Evolutionary conservation across 169 alveolate species (phyloP).

Genomic region (Plasmodium chabaudi): DNA sequence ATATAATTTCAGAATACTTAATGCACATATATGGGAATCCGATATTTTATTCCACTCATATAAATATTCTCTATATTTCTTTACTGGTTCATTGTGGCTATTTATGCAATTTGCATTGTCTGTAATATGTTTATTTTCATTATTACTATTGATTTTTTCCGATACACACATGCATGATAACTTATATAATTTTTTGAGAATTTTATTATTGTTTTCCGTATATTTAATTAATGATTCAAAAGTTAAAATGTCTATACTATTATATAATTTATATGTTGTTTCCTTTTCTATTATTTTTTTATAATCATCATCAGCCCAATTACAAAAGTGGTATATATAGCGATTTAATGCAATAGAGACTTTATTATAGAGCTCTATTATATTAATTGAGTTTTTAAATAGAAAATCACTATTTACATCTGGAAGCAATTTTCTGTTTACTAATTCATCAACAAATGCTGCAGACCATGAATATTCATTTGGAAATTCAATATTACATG

Average conservation of each 20-base stretch:
- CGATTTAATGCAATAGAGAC: conserved; percentile 70
- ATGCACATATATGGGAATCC: conserved; percentile 69
- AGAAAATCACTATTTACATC: conserved; percentile 47
- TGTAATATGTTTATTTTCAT: not conserved
- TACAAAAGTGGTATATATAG: conserved; percentile 66
- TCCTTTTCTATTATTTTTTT: conserved; percentile 51
- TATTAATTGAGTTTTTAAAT: conserved; percentile 56
- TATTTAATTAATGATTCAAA: conserved; percentile 62
- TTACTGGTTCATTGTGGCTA: not conserved
- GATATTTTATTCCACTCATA: conserved; percentile 71
- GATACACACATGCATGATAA: conserved; percentile 19
- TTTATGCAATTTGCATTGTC: not conserved
- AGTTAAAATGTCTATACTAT: conserved; percentile 50
- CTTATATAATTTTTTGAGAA: conserved; percentile 22
- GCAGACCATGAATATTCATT: conserved; percentile 70
- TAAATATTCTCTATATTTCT: conserved; percentile 49
- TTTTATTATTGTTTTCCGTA: conserved; percentile 68
- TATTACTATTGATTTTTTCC: not conserved
- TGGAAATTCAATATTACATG: conserved; percentile 69
- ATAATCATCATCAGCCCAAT: conserved; percentile 61
- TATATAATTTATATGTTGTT: conserved; percentile 27
- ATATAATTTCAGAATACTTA: conserved; percentile 72
- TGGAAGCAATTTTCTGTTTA: conserved; percentile 67
- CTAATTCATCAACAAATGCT: conserved; percentile 71
- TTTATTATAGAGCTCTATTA: conserved; percentile 71